These are phyloP conservation scores for Neoboletus brunneissimus DNA, from an alignment of 768 basidiomycete species.

Conservation along the genomic window DNA sequence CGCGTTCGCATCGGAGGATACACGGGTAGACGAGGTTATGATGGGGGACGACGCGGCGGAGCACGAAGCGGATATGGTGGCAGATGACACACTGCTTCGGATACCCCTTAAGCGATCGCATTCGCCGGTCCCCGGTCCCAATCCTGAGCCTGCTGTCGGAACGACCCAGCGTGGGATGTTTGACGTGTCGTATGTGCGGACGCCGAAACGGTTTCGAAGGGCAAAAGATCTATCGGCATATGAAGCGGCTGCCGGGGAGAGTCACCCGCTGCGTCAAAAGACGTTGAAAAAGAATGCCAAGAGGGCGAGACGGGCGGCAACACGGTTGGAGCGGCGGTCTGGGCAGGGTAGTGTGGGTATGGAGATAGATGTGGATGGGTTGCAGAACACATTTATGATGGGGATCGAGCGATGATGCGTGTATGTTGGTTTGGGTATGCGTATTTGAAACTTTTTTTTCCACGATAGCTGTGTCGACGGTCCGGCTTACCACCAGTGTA, in stretches of 20 bases:
- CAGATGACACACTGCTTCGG: constrained; percentile 36
- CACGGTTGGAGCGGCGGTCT: constrained; percentile 18
- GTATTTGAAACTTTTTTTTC: neutral
- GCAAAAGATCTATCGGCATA: constrained; percentile 53
- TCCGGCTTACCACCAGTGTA: too few species aligned
- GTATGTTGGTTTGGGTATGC: neutral
- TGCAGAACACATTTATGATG: constrained; percentile 25
- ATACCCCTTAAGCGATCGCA: constrained; percentile 30
- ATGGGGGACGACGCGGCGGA: constrained; percentile 42
- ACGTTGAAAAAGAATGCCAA: constrained; percentile 65
- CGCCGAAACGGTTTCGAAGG: constrained; percentile 59
- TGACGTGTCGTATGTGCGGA: constrained; percentile 9
- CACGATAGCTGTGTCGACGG: too few species aligned
- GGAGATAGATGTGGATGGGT: constrained; percentile 28
- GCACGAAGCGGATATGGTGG: constrained; percentile 36
- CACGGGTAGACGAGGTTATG: constrained; percentile 34
- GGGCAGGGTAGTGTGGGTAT: constrained; percentile 20
- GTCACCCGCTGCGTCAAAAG: constrained; percentile 51
- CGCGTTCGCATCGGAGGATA: constrained; percentile 49
- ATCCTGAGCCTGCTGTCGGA: neutral
- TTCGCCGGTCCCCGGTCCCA: constrained; percentile 8
- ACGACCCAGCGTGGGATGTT: neutral
- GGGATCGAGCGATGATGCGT: constrained; percentile 16
- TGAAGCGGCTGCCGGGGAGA: constrained; percentile 45
- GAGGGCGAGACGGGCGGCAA: constrained; percentile 52